Evolutionary conservation across 2,329 filamentous ascomycete genomes (phyloP).

Genomic region (Cladosporium sp.): DNA sequence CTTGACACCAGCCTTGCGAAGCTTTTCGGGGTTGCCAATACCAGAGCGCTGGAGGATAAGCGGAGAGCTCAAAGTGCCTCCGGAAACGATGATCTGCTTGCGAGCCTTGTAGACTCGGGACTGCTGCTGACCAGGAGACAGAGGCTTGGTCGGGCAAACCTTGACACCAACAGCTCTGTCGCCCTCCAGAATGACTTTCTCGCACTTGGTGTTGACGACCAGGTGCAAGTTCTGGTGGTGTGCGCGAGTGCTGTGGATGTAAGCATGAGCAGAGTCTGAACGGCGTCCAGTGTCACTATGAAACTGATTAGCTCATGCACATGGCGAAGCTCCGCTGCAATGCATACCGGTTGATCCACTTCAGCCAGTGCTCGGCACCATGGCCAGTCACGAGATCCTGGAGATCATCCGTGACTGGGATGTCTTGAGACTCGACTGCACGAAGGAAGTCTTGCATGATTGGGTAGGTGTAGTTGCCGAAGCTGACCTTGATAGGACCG

Average conservation of each 20-base stretch:
- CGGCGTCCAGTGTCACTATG: constrained; percentile 43
- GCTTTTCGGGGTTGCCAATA: constrained; percentile 49
- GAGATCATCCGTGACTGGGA: constrained; percentile 57
- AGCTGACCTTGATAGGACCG: constrained; percentile 19
- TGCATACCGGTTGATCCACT: constrained; percentile 46
- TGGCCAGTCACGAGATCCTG: constrained; percentile 25
- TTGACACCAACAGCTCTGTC: constrained; percentile 24
- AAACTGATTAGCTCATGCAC: background rate
- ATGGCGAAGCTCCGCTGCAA: background rate
- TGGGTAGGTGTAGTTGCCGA: constrained; percentile 29
- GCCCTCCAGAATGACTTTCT: constrained; percentile 47
- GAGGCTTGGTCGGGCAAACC: constrained; percentile 62
- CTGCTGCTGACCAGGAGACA: constrained; percentile 51
- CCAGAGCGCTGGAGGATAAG: constrained; percentile 61
- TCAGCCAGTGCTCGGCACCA: constrained; percentile 47
- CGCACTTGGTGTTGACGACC: constrained; percentile 36
- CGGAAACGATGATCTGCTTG: constrained; percentile 58
- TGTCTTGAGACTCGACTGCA: constrained; percentile 68
- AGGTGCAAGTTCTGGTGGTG: constrained; percentile 56
- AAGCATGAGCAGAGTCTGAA: constrained; percentile 54
- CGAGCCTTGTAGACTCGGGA: constrained; percentile 61
- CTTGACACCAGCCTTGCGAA: constrained; percentile 44
- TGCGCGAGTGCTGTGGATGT: constrained; percentile 44
- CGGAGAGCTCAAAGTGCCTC: constrained; percentile 52
- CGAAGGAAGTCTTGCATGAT: constrained; percentile 10